Percentiles rank a stretch among this genome's conserved stretches.
These are phyloP conservation scores for Pseudogymnoascus sp. DNA, from an alignment of 2,329 filamentous ascomycete species.

Conservation along the genomic window DNA sequence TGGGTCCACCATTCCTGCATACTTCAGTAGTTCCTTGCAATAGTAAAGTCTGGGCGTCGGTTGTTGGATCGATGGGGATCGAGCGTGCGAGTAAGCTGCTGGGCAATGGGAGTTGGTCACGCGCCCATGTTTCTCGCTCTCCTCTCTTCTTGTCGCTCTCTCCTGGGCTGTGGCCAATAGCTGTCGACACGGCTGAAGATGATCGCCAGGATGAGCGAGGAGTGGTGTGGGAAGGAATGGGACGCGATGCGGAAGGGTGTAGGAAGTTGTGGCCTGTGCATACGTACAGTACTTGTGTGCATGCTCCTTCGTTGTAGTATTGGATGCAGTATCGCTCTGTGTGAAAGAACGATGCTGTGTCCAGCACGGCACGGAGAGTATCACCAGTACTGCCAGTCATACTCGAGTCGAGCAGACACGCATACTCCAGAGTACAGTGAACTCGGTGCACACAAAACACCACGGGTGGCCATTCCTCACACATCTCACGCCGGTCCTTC, in stretches of 20 bases:
- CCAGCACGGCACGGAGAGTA: background rate
- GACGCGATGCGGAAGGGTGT: background rate
- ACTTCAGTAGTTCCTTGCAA: background rate
- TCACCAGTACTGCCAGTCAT: background rate
- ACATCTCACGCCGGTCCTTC: background rate
- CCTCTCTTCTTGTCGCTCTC: background rate
- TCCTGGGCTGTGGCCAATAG: background rate
- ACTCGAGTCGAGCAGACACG: background rate
- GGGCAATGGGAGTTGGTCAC: background rate
- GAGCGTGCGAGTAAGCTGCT: background rate
- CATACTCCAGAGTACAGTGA: background rate
- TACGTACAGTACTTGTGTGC: background rate
- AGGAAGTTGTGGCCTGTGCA: background rate
- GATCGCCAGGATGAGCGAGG: background rate
- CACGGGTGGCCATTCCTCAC: background rate
- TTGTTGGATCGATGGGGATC: slow-evolving; percentile 5
- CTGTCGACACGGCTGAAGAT: background rate
- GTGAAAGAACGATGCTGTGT: background rate
- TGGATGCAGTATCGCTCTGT: background rate
- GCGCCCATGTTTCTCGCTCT: background rate
- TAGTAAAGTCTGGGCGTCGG: background rate
- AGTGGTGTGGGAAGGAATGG: background rate
- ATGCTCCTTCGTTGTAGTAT: background rate
- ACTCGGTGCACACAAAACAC: background rate
- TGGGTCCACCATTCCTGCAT: background rate